These are phyloP conservation scores for Closterium sp. DNA, from an alignment of 139 green algal genomes.

Conservation along the genomic window DNA sequence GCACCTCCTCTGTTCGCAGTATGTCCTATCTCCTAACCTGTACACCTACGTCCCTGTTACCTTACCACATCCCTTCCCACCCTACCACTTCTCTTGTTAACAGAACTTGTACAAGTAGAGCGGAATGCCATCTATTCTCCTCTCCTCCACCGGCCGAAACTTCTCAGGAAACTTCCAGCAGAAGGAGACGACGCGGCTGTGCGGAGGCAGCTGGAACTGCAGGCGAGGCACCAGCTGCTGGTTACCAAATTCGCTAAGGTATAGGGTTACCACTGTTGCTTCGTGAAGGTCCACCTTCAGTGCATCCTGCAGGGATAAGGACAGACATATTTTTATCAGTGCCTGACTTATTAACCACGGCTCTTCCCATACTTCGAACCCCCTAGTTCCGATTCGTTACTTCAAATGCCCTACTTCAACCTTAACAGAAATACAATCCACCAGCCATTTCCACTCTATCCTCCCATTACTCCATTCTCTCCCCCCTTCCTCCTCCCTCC, in stretches of 20 bases:
- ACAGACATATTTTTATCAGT: no score
- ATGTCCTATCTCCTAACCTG: no score
- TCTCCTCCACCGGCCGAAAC: constrained; percentile 10
- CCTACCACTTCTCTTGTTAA: not conserved
- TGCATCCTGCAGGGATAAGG: constrained; percentile 15
- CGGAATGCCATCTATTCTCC: constrained; percentile 21
- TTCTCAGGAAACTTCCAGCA: constrained; percentile 23
- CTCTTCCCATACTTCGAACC: no score
- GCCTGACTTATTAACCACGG: no score
- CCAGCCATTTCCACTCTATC: not conserved
- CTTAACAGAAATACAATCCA: no score
- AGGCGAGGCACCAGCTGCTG: constrained; percentile 13
- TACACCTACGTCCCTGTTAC: no score
- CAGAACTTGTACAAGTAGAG: constrained; percentile 23
- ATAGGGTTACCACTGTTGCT: constrained; percentile 29
- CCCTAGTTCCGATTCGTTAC: no score
- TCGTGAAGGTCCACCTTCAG: constrained; percentile 3
- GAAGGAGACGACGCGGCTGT: constrained; percentile 27
- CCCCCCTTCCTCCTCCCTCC: not conserved
- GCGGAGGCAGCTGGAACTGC: constrained; percentile 8
- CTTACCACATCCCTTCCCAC: no score
- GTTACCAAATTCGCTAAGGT: constrained; percentile 27
- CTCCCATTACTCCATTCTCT: not conserved
- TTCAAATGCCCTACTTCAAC: no score
- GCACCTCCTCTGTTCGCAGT: no score